Evolutionary conservation across 148 eudicot species (phyloP).

Genomic region (Chenopodium berlandieri): DNA sequence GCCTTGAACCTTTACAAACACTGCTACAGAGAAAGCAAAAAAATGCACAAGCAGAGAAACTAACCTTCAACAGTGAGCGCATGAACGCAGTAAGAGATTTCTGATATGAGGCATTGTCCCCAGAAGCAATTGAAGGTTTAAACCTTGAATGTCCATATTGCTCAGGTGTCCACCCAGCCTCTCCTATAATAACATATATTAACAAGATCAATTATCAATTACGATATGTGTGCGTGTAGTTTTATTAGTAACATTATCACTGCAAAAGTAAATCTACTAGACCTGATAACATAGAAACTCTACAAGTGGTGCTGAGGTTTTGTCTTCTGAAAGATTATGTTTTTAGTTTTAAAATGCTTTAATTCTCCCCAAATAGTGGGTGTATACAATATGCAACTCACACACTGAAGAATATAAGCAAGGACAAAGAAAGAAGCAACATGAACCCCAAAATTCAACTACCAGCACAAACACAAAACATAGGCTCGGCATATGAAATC

Average conservation of each 20-base stretch:
- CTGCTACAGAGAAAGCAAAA: neutral
- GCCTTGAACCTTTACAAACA: neutral
- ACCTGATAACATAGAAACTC: neutral
- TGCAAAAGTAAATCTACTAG: neutral
- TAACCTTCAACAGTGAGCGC: conserved; percentile 85
- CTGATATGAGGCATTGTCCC: conserved; percentile 59
- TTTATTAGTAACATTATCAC: neutral
- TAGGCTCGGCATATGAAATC: neutral
- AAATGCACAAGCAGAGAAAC: conserved; percentile 14
- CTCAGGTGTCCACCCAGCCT: conserved; percentile 97
- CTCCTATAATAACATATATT: conserved; percentile 42
- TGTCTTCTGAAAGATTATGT: neutral
- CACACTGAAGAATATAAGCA: neutral
- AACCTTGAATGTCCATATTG: conserved; percentile 89
- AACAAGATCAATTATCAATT: conserved; percentile 8
- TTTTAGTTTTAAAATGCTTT: neutral
- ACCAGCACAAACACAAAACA: neutral
- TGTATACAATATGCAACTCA: neutral
- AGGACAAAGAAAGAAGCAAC: neutral
- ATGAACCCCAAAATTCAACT: neutral
- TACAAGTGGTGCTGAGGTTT: neutral
- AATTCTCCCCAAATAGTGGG: neutral
- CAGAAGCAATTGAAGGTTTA: conserved; percentile 47
- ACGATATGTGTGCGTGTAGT: neutral
- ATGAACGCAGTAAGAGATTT: conserved; percentile 67